Conservation (phyloP, 495 filamentous ascomycete genomes). For the Saxophila tyrrhenica region DNA sequence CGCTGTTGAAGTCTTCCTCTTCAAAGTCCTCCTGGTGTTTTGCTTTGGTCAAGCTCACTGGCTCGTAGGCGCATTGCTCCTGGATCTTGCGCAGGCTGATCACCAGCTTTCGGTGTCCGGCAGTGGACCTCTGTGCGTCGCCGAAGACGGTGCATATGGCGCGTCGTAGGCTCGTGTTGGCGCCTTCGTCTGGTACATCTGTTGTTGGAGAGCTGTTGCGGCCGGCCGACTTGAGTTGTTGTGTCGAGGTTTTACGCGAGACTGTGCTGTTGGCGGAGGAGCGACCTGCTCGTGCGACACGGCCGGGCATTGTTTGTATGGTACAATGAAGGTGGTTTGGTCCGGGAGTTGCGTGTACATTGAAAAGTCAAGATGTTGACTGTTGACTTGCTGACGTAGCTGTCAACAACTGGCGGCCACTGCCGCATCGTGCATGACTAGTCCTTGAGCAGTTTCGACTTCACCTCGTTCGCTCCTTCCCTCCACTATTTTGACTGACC, state of each 20-base stretch:
- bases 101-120: conserved; percentile 77
- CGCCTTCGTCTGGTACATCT: conserved; percentile 61
- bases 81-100: conserved; percentile 74
- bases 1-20: conserved; percentile 77
- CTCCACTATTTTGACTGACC: too few relatives aligned
- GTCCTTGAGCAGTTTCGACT: too few relatives aligned
- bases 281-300: conserved; percentile 25
- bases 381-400: too few relatives aligned
- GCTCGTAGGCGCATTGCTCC: conserved; percentile 76
- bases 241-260: conserved; percentile 29
- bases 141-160: conserved; percentile 71
- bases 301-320: conserved; percentile 32
- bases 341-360: too few relatives aligned
- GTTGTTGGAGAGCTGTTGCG: conserved; percentile 54
- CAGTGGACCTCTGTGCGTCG: conserved; percentile 78
- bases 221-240: conserved; percentile 27
- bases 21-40: conserved; percentile 43
- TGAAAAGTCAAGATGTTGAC: too few relatives aligned
- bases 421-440: too few relatives aligned
- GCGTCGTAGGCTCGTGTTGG: conserved; percentile 56
- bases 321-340: too few relatives aligned
- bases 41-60: conserved; percentile 38
- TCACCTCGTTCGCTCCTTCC: too few relatives aligned
- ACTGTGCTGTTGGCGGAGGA: conserved; percentile 12
- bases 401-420: too few relatives aligned